Evolutionary conservation across 768 basidiomycete genomes (phyloP), one percentile per base, ranked within the genome.

Genomic region (Kwoniella botswanensis): DNA sequence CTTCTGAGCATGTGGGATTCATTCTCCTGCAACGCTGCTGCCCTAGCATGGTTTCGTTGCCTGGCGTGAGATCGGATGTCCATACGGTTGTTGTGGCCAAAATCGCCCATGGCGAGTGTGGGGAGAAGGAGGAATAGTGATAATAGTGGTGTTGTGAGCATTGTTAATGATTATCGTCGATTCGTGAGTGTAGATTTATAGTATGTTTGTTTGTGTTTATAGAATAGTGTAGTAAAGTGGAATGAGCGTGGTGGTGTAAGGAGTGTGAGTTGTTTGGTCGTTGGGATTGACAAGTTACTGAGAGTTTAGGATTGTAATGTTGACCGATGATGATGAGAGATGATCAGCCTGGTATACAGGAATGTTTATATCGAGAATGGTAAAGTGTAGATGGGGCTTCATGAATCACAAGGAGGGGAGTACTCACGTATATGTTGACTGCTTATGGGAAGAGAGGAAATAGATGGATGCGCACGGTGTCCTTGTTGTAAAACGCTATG

Each of bases 71-170:
- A 70, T 58, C 68, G 55, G 9, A 53, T 26, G 21, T 70, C 63
- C 56, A 70, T 61, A 18, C 59, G 68, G 44, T 61, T 63, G 42
- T 44, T 58, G 42, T 70, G 68, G 5, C 67, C 67, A 26, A 21
- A 12, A 4, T 29, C 41, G 9, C 67, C 68, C 3, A 70, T 22
- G 15, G 63, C 68, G 13, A 70, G 35, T 10, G 68, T 58, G 7
- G 68, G 68, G 9, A 70, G 63, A 13, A 70, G 44, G 4, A 70
- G 29, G 57, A 70, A 57, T 6, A 70, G 68, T 9, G 68, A 64
- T 50, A 70, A 10, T 15, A 63, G 43, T 2, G 62, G 62, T 46
- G 60, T 26, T 41, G 68, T 57, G 56, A 70, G 46, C 68, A 70
- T 70, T 41, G 44, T 65, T 55, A 18, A 22, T 24, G 46, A 50